Evolutionary conservation across 1,284 basidiomycete species (phyloP).

Genomic region (Puccinia triticina): DNA sequence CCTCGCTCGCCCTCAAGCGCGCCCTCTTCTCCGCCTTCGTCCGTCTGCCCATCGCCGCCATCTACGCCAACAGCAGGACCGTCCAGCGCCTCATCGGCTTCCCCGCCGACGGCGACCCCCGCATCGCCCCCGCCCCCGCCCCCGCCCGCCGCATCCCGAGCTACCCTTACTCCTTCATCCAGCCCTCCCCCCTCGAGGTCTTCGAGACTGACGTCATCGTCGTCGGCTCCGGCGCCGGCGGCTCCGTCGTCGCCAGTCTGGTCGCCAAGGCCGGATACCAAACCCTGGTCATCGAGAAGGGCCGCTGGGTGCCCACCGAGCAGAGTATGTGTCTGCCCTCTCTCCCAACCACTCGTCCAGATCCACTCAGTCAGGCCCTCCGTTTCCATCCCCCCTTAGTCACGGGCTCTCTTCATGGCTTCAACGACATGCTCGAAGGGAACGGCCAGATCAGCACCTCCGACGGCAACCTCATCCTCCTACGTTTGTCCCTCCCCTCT

Average conservation of each 20-base stretch:
- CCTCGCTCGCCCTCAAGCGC: constrained; percentile 20
- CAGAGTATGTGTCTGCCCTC: constrained; percentile 54
- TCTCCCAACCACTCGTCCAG: no score
- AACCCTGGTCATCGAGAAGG: constrained; percentile 63
- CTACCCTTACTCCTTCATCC: constrained; percentile 21
- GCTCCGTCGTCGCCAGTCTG: constrained; percentile 60
- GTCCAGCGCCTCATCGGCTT: constrained; percentile 13
- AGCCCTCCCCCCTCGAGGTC: neutral
- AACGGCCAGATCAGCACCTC: constrained; percentile 61
- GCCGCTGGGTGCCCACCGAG: constrained; percentile 60
- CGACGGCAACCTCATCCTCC: constrained; percentile 60
- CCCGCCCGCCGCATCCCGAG: neutral
- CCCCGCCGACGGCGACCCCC: constrained; percentile 29
- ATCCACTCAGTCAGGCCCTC: no score
- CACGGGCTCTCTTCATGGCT: constrained; percentile 2
- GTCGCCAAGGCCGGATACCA: constrained; percentile 60
- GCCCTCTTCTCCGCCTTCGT: constrained; percentile 30
- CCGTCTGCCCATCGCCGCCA: neutral
- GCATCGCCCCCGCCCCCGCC: neutral
- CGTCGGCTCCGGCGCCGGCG: constrained; percentile 63
- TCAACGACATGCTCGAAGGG: constrained; percentile 54
- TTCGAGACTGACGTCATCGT: constrained; percentile 53
- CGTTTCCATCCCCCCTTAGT: no score
- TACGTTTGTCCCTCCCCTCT: constrained; percentile 53
- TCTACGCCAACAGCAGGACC: neutral